Evolutionary conservation across 257 asterid genomes (phyloP).

Genomic region (Przewalskia tangutica): DNA sequence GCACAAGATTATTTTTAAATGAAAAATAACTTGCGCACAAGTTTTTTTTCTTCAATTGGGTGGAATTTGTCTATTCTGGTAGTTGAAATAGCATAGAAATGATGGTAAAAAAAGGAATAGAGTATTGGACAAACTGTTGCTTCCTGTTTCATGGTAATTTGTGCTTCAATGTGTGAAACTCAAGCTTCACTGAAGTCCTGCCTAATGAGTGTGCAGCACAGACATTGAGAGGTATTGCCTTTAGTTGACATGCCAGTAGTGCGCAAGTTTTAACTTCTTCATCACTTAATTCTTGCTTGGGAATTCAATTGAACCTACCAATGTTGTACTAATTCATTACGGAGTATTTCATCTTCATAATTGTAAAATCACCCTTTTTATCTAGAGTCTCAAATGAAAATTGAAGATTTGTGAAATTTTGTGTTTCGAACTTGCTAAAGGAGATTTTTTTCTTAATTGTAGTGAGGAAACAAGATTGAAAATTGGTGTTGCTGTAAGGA

Average conservation of each 20-base stretch:
- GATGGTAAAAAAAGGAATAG: neutral
- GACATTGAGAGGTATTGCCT: neutral
- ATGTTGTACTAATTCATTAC: neutral
- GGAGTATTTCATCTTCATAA: neutral
- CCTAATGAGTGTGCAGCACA: neutral
- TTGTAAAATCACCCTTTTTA: neutral
- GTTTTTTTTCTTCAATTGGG: neutral
- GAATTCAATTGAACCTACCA: neutral
- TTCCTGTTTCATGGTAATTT: neutral
- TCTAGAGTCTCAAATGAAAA: neutral
- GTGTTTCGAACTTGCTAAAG: neutral
- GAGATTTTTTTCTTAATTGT: neutral
- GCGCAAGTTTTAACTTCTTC: neutral
- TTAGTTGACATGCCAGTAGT: neutral
- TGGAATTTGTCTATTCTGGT: neutral
- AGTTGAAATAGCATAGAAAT: neutral
- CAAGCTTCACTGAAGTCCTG: neutral
- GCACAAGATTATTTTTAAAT: too few relatives aligned
- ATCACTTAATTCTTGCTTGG: neutral
- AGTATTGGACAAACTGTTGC: neutral
- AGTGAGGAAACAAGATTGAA: constrained; percentile 71
- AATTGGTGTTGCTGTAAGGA: constrained; percentile 76
- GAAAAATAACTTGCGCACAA: neutral
- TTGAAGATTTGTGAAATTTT: neutral
- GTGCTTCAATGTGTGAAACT: neutral